Base-by-base conservation (phyloP, 2,329 filamentous ascomycete species). In the Diaporthe ilicicola region DNA sequence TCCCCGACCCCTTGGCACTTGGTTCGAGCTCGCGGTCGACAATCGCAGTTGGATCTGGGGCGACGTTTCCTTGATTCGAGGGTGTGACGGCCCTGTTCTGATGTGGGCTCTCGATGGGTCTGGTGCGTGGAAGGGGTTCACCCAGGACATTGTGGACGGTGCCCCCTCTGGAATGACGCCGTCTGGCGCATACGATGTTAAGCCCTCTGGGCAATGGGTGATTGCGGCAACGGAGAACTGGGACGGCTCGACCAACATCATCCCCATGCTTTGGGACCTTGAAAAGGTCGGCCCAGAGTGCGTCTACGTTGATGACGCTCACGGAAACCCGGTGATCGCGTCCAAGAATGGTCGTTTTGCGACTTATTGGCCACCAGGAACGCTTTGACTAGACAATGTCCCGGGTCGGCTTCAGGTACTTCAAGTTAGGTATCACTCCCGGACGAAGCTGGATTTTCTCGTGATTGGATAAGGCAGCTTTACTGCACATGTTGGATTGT, bases 21-120 rank as follows among this genome's bases (percentile, higher is more conserved):
- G 77, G 77, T 73, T 78, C 42, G 76, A 78, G 71, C 54, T 78
- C 32, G 74, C 72, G 37, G 73, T 75, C 59, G 75, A 77, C 73
- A 24, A 55, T 27, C 56, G 73, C 51, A 74, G 73, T 51, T 67
- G 73, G 32, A 74, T 70, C 54, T 78, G 76, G 76, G 73, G 62
- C 22, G 77, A 78, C 32, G 73, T 78, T 9, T 76, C 75, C n/a
- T 67, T 78, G n/a, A 78, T 78, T 61, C 72, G 77, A 8, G 77
- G 77, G 50, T 77, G 75, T 69, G 77, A 78, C 62, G 77, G 77
- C 37, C 70, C 64, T 22, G 70, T 73, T 15, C 27, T 77, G 64
- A 69, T 75, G 19, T 76, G 74, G 74, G 69, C 74, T 24, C 61
- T 70, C 29, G 76, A 78, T 54, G 72, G 73, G 29, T 72, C 73